Percentiles rank a stretch among this genome's conserved stretches.
phyloP scores from a whole-genome alignment of 106 monocot genomes.

The Dioscorea zingiberensis region DNA sequence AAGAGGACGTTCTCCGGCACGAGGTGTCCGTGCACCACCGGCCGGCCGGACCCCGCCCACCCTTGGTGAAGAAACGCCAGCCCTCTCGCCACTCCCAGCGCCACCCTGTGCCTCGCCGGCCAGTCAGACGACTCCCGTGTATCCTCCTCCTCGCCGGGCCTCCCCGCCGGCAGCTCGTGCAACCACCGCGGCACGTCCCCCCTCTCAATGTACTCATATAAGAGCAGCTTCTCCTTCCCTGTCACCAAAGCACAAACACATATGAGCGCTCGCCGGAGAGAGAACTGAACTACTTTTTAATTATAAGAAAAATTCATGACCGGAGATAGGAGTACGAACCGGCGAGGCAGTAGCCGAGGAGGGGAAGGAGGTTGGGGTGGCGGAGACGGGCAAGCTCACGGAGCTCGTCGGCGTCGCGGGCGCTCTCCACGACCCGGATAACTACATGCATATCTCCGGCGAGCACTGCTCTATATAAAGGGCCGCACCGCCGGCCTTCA shows the following conservation, averaged over 20 bases:
- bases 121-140: constrained; percentile 22
- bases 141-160: neutral
- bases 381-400: constrained; percentile 44
- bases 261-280: too few relatives aligned
- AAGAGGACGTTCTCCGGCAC: constrained; percentile 62
- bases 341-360: constrained; percentile 82
- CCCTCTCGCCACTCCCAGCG: constrained; percentile 68
- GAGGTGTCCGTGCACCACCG: constrained; percentile 67
- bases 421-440: constrained; percentile 53
- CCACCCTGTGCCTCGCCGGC: constrained; percentile 71
- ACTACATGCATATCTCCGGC: constrained; percentile 76
- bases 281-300: too few relatives aligned
- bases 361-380: constrained; percentile 76
- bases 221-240: constrained; percentile 59
- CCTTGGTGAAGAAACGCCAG: constrained; percentile 95
- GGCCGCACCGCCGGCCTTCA: constrained; percentile 49
- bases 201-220: constrained; percentile 88
- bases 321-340: too few relatives aligned
- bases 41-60: constrained; percentile 39
- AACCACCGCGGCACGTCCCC: constrained; percentile 90
- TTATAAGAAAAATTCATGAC: too few relatives aligned
- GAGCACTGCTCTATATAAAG: constrained; percentile 61
- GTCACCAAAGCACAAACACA: too few relatives aligned
- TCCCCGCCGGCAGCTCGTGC: constrained; percentile 69
- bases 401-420: constrained; percentile 22